Base-by-base conservation (phyloP, 345 rosid species). In the Hibiscus tridactylites region DNA sequence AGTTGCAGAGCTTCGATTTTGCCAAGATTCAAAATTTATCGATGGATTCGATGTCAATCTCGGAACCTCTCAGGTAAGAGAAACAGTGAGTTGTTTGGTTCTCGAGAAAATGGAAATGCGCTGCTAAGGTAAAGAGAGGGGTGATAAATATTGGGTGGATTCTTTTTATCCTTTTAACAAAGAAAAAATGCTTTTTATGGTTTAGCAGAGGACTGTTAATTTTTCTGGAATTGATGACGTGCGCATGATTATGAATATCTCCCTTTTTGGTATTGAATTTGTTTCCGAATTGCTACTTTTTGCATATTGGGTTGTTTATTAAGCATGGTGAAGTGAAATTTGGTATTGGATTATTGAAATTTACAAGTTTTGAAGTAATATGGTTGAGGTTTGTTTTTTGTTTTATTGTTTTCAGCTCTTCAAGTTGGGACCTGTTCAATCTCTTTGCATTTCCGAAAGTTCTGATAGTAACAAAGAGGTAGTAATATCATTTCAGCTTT, bases 381-480 rank as follows among this genome's bases (percentile, higher is more conserved):
- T 44, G 73, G 53, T 77, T 17, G 49, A 67, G 61, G 31, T 77
- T 17, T 21, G 0, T 50, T 10, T 11, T 24, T 7, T 58, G 57
- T 77, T 26, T 72, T n/a, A 3, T 79, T 35, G 68, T 74, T 60
- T 75, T 54, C 89, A 95, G 98, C 77, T 95, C 61, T 84, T 89
- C 86, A 88, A 88, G 85, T 79, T 95, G 73, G 92, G 97, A 65
- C 88, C 92, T 5, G 56, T 79, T 21, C 87, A 79, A 73, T 88
- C 92, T 16, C 76, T 95, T 76, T 95, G 97, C 85, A 67, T 95
- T 79, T 75, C 81, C 28, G 80, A 84, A 74, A 77, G 75, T 72
- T 81, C 89, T 31, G 76, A 79, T 73, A 60, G 76, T 44, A 65
- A 69, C 57, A 82, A 90, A 70, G 93, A 88, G 97, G 99, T 91